phyloP scores from a whole-genome alignment of 176 grass and related monocot species.

The Paspalum vaginatum region DNA sequence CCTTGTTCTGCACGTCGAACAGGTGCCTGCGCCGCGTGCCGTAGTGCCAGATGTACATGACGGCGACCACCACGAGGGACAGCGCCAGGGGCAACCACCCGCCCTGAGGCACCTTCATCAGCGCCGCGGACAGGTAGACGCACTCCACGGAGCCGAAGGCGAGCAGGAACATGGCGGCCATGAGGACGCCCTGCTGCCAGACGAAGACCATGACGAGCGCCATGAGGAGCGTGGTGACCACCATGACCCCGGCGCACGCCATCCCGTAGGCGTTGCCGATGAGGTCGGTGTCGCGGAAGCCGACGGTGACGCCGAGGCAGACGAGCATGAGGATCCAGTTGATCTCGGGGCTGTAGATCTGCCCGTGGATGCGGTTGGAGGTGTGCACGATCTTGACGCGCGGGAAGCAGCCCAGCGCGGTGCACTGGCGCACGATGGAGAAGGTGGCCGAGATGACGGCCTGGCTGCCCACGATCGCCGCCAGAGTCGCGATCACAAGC shows the following conservation, averaged over 20 bases:
- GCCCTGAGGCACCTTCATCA: constrained; percentile 71
- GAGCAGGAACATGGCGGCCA: constrained; percentile 47
- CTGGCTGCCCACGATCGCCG: constrained; percentile 71
- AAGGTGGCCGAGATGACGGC: constrained; percentile 77
- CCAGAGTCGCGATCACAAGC: constrained; percentile 63
- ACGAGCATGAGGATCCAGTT: constrained; percentile 72
- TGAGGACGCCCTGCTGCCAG: constrained; percentile 49
- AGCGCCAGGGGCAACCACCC: constrained; percentile 66
- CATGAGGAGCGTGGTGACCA: constrained; percentile 70
- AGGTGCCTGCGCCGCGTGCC: constrained; percentile 50
- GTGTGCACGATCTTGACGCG: constrained; percentile 77
- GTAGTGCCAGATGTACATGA: constrained; percentile 85
- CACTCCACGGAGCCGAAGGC: constrained; percentile 55
- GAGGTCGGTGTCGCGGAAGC: constrained; percentile 58
- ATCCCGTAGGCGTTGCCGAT: constrained; percentile 79
- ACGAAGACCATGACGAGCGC: constrained; percentile 65
- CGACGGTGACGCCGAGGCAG: constrained; percentile 53
- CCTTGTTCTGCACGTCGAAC: constrained; percentile 74
- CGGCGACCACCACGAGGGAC: constrained; percentile 50
- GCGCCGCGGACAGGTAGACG: constrained; percentile 54
- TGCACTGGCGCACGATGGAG: constrained; percentile 76
- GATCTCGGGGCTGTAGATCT: constrained; percentile 81
- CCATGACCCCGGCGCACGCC: constrained; percentile 62
- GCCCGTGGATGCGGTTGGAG: constrained; percentile 59
- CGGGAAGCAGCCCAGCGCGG: constrained; percentile 69